Evolutionary conservation across 23 red algal species (phyloP).

Genomic region (Chondrus crispus): DNA sequence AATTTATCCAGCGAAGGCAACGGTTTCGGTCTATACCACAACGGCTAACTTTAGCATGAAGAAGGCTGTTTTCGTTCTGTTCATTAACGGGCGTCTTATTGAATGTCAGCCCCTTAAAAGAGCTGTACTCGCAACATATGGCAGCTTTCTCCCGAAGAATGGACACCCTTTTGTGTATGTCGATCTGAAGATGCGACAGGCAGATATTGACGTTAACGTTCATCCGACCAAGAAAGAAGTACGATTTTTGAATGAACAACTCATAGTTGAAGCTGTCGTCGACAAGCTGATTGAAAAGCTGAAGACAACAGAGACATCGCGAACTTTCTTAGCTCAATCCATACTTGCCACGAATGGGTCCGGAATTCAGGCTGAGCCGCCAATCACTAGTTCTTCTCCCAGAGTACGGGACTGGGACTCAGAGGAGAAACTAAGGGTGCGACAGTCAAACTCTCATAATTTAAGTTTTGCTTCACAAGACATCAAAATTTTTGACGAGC

Average conservation of each 20-base stretch:
- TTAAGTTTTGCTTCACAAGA: too few species aligned
- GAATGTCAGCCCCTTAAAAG: conserved; percentile 70
- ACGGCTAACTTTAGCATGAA: conserved; percentile 65
- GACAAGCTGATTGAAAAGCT: conserved; percentile 27
- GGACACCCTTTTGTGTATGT: conserved; percentile 78
- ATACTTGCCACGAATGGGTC: neutral
- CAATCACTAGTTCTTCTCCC: too few species aligned
- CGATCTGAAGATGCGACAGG: conserved; percentile 64
- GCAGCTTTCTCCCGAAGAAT: conserved; percentile 58
- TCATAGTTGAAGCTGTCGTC: conserved; percentile 34
- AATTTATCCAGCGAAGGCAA: conserved; percentile 12
- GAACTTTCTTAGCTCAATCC: conserved; percentile 47
- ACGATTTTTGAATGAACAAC: conserved; percentile 71
- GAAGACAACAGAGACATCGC: conserved; percentile 43
- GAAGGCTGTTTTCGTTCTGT: conserved; percentile 67
- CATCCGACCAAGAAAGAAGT: conserved; percentile 97
- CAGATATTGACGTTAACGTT: conserved; percentile 86
- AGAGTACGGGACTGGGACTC: too few species aligned
- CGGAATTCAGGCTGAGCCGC: neutral
- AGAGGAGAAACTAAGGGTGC: too few species aligned
- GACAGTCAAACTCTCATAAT: too few species aligned
- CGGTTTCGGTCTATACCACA: conserved; percentile 22
- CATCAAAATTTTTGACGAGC: too few species aligned
- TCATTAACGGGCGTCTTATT: conserved; percentile 93
- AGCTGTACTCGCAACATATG: conserved; percentile 71